Evolutionary conservation across 495 filamentous ascomycete genomes (phyloP), one percentile per base, ranked within the genome.

Genomic region (Eremomyces bilateralis): DNA sequence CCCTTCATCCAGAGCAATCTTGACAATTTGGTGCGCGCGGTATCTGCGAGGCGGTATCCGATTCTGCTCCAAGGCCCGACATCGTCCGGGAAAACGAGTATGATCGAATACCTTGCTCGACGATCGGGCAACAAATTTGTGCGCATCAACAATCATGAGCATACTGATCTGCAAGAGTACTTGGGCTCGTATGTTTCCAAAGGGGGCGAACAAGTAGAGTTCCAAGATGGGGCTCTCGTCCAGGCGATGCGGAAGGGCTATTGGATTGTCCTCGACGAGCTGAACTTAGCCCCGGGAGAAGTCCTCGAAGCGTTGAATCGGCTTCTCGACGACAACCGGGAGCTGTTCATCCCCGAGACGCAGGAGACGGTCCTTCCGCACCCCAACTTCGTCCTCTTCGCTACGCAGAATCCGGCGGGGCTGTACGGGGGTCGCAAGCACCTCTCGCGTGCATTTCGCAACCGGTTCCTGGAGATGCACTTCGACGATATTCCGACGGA

Each of bases 61-160:
- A 77, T 99, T 29, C 59, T 99, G n/a, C 71, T 99, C 13, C 90
- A 99, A 49, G 90, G 90, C 3, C 90, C 90, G 16, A 99, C 90
- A 0, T 95, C 88, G 24, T 73, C 82, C 21, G 90, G 90, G 36
- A 99, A 99, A 54, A 99, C 90, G 0, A 93, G 84, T 50, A 94
- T 99, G 90, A 85, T 99, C 34, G 85, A 94, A 51, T 92, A 92
- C 50, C 65, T 99, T 20, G 90, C 90, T 3, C 88, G 88, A 50
- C 76, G 80, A 31, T 93, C 81, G 18, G 90, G 90, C 1, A 91
- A 99, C 46, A 84, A 80, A 46, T 95, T 94, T 43, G 80, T 99
- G 24, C 71, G 90, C 37, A 94, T 99, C 59, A 99, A 99, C 58
- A 99, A 99, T 46, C 90, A 99, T 51, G 90, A 99, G 44, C 85